phyloP scores from a whole-genome alignment of 2,329 filamentous ascomycete species.

The Xylariomycetidae sp. region DNA sequence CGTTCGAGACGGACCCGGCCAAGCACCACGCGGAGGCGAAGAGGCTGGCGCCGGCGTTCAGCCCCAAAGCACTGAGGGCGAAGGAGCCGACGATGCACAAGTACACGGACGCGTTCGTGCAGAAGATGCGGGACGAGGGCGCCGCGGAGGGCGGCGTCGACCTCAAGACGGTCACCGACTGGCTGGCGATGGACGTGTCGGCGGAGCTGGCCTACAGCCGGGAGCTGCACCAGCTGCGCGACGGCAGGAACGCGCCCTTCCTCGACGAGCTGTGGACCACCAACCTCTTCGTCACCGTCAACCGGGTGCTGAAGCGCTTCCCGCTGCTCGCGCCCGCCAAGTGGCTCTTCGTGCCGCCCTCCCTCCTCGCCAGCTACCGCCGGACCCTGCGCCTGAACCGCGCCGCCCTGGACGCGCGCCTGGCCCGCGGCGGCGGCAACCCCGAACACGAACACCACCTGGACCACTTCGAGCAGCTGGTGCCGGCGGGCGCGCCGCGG shows the following conservation, averaged over 20 bases:
- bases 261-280: constrained; percentile 7
- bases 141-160: neutral
- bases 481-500: constrained; percentile 5
- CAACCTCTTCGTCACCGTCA: constrained; percentile 10
- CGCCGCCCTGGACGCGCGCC: constrained; percentile 7
- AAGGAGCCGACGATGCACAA: neutral
- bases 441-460: constrained; percentile 7
- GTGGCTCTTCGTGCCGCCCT: constrained; percentile 11
- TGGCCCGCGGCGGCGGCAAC: constrained; percentile 9
- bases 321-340: constrained; percentile 9
- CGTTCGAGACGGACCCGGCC: constrained; percentile 7
- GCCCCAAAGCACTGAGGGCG: constrained; percentile 1
- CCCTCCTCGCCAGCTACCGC: constrained; percentile 1
- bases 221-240: constrained; percentile 11
- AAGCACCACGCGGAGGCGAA: constrained; percentile 6
- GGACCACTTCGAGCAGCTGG: constrained; percentile 15
- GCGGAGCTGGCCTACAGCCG: constrained; percentile 14
- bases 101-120: neutral
- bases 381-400: constrained; percentile 7
- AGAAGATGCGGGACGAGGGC: neutral
- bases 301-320: constrained; percentile 11
- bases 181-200: constrained; percentile 8
- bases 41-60: constrained; percentile 5
- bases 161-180: neutral
- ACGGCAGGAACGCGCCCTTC: constrained; percentile 10